Evolutionary conservation across 352 stramenopile genomes (phyloP).

Genomic region (Phytopythium ostracodes): DNA sequence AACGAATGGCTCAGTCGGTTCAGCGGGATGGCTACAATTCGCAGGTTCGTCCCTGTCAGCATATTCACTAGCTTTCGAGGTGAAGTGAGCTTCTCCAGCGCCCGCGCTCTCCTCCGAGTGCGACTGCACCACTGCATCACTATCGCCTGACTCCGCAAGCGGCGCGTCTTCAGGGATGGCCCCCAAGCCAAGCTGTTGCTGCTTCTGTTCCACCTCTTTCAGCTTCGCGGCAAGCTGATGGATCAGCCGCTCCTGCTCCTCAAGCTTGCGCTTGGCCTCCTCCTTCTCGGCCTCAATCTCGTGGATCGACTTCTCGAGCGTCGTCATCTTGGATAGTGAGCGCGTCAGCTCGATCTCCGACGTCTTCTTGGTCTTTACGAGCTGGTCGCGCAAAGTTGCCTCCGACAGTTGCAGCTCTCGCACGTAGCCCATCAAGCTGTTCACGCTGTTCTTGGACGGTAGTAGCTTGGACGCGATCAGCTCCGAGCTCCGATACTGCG

Average conservation of each 20-base stretch:
- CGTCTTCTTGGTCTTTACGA: slow-evolving; percentile 49
- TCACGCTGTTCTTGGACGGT: slow-evolving; percentile 48
- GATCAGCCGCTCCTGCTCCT: slow-evolving; percentile 45
- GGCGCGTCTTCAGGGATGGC: slow-evolving; percentile 5
- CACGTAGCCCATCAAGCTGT: slow-evolving; percentile 75
- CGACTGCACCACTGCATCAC: neutral
- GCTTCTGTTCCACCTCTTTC: slow-evolving; percentile 19
- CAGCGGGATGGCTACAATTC: neutral
- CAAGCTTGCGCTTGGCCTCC: slow-evolving; percentile 21
- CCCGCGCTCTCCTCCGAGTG: neutral
- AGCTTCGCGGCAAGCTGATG: slow-evolving; percentile 32
- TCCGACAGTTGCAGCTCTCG: slow-evolving; percentile 69
- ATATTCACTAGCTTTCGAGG: neutral
- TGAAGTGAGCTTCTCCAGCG: neutral
- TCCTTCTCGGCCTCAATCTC: slow-evolving; percentile 33
- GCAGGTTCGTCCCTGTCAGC: neutral
- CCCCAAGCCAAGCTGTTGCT: slow-evolving; percentile 7
- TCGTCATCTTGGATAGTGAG: slow-evolving; percentile 33
- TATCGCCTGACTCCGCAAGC: neutral
- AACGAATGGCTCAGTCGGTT: neutral
- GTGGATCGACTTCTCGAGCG: slow-evolving; percentile 43
- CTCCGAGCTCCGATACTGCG: slow-evolving; percentile 27
- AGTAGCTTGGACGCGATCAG: slow-evolving; percentile 55
- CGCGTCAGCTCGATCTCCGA: slow-evolving; percentile 46
- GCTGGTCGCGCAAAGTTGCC: slow-evolving; percentile 48